A percentile compares a stretch with the other conserved stretches of the same genome.
Conservation (phyloP, 371 early-diverging fungal genomes). For the Dichotomocladium elegans region DNA sequence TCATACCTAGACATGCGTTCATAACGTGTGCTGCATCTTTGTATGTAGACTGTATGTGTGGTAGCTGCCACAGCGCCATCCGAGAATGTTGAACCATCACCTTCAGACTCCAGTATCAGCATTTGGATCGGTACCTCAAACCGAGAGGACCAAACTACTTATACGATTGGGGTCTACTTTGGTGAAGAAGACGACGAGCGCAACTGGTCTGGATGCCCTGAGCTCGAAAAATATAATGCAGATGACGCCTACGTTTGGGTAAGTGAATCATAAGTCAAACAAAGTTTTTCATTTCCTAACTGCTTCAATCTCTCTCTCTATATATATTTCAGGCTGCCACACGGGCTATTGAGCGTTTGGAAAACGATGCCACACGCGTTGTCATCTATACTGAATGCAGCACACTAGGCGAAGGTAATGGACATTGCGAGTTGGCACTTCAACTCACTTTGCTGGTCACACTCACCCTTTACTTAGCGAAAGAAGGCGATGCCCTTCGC, state of each 20-base stretch:
- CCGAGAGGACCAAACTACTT: background rate
- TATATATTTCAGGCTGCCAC: background rate
- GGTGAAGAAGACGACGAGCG: background rate
- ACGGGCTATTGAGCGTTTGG: background rate
- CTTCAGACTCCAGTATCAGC: background rate
- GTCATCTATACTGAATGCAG: constrained; percentile 3
- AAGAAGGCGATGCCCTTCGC: background rate
- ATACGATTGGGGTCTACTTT: constrained; percentile 1
- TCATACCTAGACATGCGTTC: too few species aligned
- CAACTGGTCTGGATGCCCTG: constrained; percentile 1
- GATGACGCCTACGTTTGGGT: constrained; percentile 6
- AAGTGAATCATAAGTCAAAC: background rate
- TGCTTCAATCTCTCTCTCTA: background rate
- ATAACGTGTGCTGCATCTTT: background rate
- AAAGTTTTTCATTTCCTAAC: background rate
- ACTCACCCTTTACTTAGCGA: background rate
- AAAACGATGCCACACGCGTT: background rate
- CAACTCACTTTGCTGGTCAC: background rate
- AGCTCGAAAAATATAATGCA: background rate
- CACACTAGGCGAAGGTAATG: background rate
- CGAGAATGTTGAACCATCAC: background rate
- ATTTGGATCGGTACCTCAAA: background rate
- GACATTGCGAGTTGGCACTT: background rate
- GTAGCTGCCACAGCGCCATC: background rate
- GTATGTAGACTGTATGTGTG: background rate